phyloP scores from a whole-genome alignment of 805 yeast genomes.

The Myxozyma nipponensis region DNA sequence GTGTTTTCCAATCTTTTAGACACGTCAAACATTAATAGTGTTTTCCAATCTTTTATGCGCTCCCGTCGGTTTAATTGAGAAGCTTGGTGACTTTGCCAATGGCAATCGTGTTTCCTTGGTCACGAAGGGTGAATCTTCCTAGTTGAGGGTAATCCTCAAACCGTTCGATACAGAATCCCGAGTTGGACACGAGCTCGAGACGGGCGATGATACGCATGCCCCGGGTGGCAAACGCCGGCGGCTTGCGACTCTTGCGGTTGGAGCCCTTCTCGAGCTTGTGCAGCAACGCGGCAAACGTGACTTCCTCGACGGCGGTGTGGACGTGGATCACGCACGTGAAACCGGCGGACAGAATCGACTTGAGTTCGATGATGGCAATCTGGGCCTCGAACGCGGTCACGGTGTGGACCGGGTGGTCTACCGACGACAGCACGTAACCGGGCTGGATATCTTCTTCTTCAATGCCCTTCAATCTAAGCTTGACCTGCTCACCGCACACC shows the following conservation, averaged over 20 bases:
- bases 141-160: conserved; percentile 90
- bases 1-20: too few species aligned
- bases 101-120: conserved; percentile 97
- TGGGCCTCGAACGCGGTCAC: conserved; percentile 92
- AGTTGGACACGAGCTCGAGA: conserved; percentile 61
- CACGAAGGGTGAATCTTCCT: conserved; percentile 97
- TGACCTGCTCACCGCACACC: conserved; percentile 94
- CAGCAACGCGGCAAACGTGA: conserved; percentile 69
- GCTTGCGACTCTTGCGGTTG: conserved; percentile 90
- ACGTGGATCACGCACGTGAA: conserved; percentile 98
- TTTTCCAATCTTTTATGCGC: background rate
- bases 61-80: conserved; percentile 38
- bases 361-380: conserved; percentile 93
- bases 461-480: conserved; percentile 86
- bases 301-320: conserved; percentile 98
- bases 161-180: conserved; percentile 90
- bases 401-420: conserved; percentile 83
- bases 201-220: conserved; percentile 98
- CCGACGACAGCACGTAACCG: conserved; percentile 88
- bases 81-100: conserved; percentile 95
- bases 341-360: conserved; percentile 90
- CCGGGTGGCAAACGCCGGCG: conserved; percentile 97
- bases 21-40: too few species aligned
- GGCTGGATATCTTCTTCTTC: conserved; percentile 94
- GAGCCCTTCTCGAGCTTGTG: conserved; percentile 97